Evolutionary conservation across 1,139 yeast species (phyloP).

Genomic region (Meyerozyma sp.): DNA sequence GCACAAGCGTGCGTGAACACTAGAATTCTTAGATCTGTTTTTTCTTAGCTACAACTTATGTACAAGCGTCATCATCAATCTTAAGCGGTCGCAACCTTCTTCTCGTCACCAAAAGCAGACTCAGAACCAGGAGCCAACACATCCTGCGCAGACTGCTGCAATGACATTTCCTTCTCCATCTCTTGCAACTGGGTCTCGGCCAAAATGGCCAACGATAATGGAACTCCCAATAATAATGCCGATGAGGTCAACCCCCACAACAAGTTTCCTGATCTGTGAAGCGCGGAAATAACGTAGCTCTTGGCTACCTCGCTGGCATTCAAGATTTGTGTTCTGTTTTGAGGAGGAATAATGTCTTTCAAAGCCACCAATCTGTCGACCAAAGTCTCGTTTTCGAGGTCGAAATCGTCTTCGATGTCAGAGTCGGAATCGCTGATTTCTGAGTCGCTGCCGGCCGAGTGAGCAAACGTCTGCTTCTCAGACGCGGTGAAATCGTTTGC

Average conservation of each 20-base stretch:
- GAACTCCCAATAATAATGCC: constrained; percentile 84
- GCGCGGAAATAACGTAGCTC: constrained; percentile 38
- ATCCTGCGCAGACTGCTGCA: constrained; percentile 81
- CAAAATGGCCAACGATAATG: constrained; percentile 81
- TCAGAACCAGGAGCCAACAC: constrained; percentile 75
- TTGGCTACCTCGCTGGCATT: constrained; percentile 30
- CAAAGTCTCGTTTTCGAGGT: constrained; percentile 75
- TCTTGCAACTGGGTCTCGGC: constrained; percentile 92
- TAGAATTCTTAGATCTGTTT: background rate
- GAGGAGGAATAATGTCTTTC: constrained; percentile 87
- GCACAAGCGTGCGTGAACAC: constrained; percentile 52
- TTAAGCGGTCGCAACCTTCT: constrained; percentile 10
- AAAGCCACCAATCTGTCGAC: constrained; percentile 85
- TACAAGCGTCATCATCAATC: constrained; percentile 5
- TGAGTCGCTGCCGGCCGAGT: constrained; percentile 14
- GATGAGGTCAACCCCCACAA: constrained; percentile 86
- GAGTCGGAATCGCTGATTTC: constrained; percentile 53
- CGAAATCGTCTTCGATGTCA: constrained; percentile 38
- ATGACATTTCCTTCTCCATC: constrained; percentile 87
- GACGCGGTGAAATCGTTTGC: constrained; percentile 30
- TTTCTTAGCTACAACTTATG: constrained; percentile 2
- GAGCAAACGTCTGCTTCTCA: constrained; percentile 7
- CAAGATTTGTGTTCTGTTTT: constrained; percentile 56
- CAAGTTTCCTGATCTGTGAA: constrained; percentile 62
- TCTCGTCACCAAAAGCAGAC: constrained; percentile 44